Evolutionary conservation across 108 stramenopile species (phyloP), one percentile per base, ranked within the genome.

Genomic region (Skeletonema tropicum): DNA sequence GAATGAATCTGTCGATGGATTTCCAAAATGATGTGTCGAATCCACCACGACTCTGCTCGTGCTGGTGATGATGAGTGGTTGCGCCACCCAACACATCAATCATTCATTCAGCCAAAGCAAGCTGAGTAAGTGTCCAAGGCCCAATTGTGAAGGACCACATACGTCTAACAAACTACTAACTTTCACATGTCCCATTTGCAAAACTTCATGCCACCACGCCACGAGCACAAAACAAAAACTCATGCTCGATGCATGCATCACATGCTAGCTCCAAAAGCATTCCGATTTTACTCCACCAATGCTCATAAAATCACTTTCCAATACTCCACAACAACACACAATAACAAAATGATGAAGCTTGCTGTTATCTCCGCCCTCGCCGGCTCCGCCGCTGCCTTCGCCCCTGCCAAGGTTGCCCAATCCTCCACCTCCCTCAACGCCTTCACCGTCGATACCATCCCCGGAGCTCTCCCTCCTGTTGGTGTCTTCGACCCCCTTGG

Each of bases 401-500:
- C 69, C 62, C 82, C 82, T 13, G 76, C n/a, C n/a, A n/a, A n/a
- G n/a, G n/a, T n/a, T n/a, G n/a, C 49, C 63, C 60, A 68, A 30
- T 45, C 36, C 7, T 75, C 30, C 42, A 61, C 60, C 61, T 17
- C 61, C 42, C 61, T 62, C 62, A 63, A 63, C 31, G 62, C 62
- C 30, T 70, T 58, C 57, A 32, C 6, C 29, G 69, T 70, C 30
- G 80, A 74, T 5, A 17, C 23, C 21, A 30, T 85, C 55, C 83
- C 86, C 57, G 89, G 89, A 38, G 64, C 73, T 25, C 42, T 90
- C 35, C 79, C 74, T 26, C 89, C 89, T 21, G 60, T 83, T 10
- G 85, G 83, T 25, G 25, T 73, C 73, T 90, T 88, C 77, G 89
- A 90, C 67, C 89, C 89, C 23, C 75, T 86, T 57, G 85, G 84